Evolutionary conservation across 176 grass and related monocot genomes (phyloP).

Genomic region (Aegilops speltoides): DNA sequence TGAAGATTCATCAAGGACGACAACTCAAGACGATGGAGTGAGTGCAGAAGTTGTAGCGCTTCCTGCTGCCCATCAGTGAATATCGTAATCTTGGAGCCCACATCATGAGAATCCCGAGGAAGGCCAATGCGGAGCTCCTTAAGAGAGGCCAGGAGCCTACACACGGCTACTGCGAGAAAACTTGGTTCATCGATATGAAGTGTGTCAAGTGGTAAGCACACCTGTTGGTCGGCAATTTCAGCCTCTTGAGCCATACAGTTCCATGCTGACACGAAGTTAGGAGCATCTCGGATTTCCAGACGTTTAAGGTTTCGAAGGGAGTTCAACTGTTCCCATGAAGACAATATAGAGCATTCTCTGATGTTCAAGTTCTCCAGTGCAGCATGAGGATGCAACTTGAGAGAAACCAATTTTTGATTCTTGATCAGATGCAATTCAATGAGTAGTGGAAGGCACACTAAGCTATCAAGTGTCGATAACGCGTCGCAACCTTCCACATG

Average conservation of each 20-base stretch:
- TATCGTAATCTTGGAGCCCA: neutral
- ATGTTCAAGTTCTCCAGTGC: neutral
- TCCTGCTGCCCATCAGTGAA: slow-evolving; percentile 1
- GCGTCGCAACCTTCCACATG: neutral
- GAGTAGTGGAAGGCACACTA: slow-evolving; percentile 1
- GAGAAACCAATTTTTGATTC: slow-evolving; percentile 16
- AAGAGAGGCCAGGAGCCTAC: neutral
- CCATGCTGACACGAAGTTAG: slow-evolving; percentile 7
- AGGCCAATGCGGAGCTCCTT: neutral
- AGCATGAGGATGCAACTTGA: neutral
- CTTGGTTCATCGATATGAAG: slow-evolving; percentile 11
- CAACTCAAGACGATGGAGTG: neutral
- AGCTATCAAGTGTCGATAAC: neutral
- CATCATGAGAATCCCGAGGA: neutral
- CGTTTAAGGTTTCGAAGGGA: neutral
- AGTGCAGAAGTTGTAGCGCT: neutral
- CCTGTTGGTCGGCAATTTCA: neutral
- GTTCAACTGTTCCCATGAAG: slow-evolving; percentile 12
- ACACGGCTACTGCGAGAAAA: neutral
- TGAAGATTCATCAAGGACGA: slow-evolving; percentile 1
- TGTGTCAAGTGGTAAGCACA: neutral
- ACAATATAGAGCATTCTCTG: slow-evolving; percentile 2
- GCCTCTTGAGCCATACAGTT: neutral
- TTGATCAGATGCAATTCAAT: neutral
- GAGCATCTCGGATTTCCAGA: neutral